phyloP scores from a whole-genome alignment of 2,329 filamentous ascomycete genomes.

The Clonostachys rhizophaga region DNA sequence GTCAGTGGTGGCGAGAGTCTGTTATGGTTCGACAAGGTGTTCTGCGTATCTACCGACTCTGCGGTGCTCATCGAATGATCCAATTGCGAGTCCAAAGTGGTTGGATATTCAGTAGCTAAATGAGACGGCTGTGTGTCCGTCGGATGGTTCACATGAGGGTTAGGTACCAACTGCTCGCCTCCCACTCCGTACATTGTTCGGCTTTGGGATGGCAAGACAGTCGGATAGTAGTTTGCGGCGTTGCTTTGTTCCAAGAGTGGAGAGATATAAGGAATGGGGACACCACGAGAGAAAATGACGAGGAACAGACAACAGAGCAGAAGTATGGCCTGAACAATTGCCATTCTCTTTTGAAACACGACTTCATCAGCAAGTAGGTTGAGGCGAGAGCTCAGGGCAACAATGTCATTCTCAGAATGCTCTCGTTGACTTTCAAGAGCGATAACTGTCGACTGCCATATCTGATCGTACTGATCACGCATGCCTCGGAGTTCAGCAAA shows the following conservation, averaged over 20 bases:
- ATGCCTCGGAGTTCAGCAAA: conserved; percentile 74
- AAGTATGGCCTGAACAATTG: conserved; percentile 84
- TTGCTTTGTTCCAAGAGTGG: conserved; percentile 14
- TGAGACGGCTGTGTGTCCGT: too few species aligned
- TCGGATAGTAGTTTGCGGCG: background rate
- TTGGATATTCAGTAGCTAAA: too few species aligned
- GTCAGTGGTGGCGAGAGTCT: conserved; percentile 17
- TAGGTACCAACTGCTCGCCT: too few species aligned
- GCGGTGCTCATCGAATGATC: too few species aligned
- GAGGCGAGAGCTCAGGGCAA: conserved; percentile 75
- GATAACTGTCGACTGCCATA: conserved; percentile 93
- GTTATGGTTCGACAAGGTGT: background rate
- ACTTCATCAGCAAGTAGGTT: conserved; percentile 93
- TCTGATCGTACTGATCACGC: conserved; percentile 85
- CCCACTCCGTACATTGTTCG: too few species aligned
- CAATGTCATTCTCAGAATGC: conserved; percentile 75
- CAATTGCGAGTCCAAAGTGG: too few species aligned
- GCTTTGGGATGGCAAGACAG: too few species aligned
- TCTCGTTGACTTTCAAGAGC: conserved; percentile 87
- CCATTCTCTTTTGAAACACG: conserved; percentile 82
- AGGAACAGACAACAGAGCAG: conserved; percentile 82
- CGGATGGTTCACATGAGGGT: too few species aligned
- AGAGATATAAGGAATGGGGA: conserved; percentile 25
- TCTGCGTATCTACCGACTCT: too few species aligned
- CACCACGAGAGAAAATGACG: conserved; percentile 70